A percentile compares a stretch with the other conserved stretches of the same genome.
phyloP scores from a whole-genome alignment of 2,329 filamentous ascomycete genomes.

The Emydomyces testavorans region DNA sequence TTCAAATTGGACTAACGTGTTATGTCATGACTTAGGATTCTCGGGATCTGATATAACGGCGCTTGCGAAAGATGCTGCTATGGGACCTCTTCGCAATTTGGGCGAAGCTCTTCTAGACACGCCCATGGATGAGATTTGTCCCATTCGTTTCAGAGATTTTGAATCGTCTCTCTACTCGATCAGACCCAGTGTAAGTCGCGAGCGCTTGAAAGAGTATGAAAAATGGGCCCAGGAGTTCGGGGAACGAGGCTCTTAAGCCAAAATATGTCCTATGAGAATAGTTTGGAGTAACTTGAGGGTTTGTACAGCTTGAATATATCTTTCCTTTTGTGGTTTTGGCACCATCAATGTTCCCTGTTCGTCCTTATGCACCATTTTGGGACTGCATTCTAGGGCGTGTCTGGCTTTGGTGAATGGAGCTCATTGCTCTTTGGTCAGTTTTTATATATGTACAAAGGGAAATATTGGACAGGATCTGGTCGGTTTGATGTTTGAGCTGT shows the following conservation, averaged over 20 bases:
- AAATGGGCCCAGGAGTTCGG: slow-evolving; percentile 91
- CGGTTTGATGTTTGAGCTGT: no score
- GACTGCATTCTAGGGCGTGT: no score
- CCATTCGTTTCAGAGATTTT: slow-evolving; percentile 76
- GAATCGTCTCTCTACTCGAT: slow-evolving; percentile 72
- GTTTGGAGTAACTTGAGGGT: no score
- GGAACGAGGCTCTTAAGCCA: slow-evolving; percentile 61
- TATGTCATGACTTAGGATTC: slow-evolving; percentile 54
- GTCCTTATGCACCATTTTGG: no score
- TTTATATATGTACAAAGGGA: no score
- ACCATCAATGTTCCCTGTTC: no score
- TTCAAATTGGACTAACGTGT: slow-evolving; percentile 9
- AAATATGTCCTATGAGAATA: no score
- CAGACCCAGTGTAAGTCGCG: slow-evolving; percentile 74
- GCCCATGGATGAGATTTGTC: slow-evolving; percentile 85
- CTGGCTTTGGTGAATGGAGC: no score
- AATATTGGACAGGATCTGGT: no score
- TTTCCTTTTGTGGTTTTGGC: not conserved
- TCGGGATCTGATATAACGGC: slow-evolving; percentile 95
- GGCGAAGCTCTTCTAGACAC: slow-evolving; percentile 84
- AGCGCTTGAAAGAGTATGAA: slow-evolving; percentile 79
- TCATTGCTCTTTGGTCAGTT: no score
- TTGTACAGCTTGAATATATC: no score
- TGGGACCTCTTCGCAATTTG: slow-evolving; percentile 83
- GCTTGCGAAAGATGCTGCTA: slow-evolving; percentile 91